These are phyloP conservation scores for Pythium phragmiticola DNA, from an alignment of 352 stramenopile species.

Conservation along the genomic window DNA sequence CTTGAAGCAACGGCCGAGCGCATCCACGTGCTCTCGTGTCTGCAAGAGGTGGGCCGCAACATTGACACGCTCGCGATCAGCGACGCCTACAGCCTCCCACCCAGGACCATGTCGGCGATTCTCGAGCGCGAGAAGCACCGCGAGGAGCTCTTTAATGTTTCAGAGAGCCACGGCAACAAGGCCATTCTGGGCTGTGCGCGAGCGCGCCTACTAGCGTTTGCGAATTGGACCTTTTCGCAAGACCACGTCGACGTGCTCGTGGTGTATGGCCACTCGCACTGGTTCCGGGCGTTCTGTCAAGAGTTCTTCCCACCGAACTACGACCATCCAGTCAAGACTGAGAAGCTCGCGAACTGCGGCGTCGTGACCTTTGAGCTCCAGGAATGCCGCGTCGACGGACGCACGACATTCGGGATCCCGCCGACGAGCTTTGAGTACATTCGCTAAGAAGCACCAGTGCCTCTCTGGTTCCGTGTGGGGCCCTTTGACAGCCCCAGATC, in stretches of 20 bases:
- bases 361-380: constrained; percentile 75
- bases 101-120: constrained; percentile 31
- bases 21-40: constrained; percentile 78
- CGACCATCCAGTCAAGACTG: constrained; percentile 43
- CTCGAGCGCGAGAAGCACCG: constrained; percentile 42
- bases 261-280: constrained; percentile 85
- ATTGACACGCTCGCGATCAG: constrained; percentile 82
- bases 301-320: constrained; percentile 62
- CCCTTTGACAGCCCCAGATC: too few species aligned
- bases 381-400: constrained; percentile 24
- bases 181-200: constrained; percentile 54
- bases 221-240: constrained; percentile 61
- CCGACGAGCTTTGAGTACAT: constrained; percentile 33
- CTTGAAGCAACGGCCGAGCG: constrained; percentile 51
- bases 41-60: constrained; percentile 87
- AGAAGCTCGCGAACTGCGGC: constrained; percentile 78
- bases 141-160: constrained; percentile 72
- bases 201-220: constrained; percentile 61
- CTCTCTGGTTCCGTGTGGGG: too few species aligned
- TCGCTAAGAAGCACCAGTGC: background rate
- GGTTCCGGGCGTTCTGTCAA: constrained; percentile 81
- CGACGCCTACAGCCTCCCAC: constrained; percentile 39
- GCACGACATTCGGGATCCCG: constrained; percentile 12
- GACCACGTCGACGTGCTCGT: constrained; percentile 58
- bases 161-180: constrained; percentile 85